Evolutionary conservation across 2,329 filamentous ascomycete species (phyloP), one percentile per base, ranked within the genome.

Genomic region (Fusarium solani-melongenae): DNA sequence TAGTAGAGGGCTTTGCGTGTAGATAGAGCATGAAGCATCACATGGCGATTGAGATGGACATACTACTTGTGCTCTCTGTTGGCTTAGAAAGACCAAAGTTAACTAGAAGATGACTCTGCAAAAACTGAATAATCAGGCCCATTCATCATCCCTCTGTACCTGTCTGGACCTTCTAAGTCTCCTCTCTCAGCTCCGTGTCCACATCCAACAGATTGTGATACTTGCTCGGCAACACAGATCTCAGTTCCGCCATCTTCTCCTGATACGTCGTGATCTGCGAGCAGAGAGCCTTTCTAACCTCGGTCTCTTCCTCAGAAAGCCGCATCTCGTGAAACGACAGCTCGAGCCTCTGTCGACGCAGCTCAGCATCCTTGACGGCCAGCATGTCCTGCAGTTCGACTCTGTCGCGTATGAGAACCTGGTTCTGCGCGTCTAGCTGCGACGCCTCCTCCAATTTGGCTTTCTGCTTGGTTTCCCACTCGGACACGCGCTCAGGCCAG

Each of bases 401-500:
- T 57, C 63, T 77, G 46, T 81, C 79, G 33, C 72, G 62, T 29
- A 57, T 15, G n/a, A 78, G 69, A 49, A 57, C 61, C 55, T 63
- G 53, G 17, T 77, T 79, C 38, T 69, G 51, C 2, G 38, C 55
- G 14, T 72, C 72, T 22, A 75, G 31, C 34, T 75, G 64, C 17
- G 69, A 73, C 11, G 64, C 74, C 24, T 56, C 39, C n/a, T 79
- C 73, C 6, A 82, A 51, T 46, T 66, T 67, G 29, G 65, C 66
- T 46, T 71, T 72, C 62, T 74, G 70, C 62, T 76, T 78, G 20
- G 59, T 27, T 67, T 82, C 76, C 66, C 78, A 77, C 11, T 78
- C 76, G 20, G 82, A 82, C 34, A 81, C 82, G 10, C 83, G 77
- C 64, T 77, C 74, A 5, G 81, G 77, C 77, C 79, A 81, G 7